phyloP scores from a whole-genome alignment of 2,329 filamentous ascomycete genomes.

The Fusarium sp. region DNA sequence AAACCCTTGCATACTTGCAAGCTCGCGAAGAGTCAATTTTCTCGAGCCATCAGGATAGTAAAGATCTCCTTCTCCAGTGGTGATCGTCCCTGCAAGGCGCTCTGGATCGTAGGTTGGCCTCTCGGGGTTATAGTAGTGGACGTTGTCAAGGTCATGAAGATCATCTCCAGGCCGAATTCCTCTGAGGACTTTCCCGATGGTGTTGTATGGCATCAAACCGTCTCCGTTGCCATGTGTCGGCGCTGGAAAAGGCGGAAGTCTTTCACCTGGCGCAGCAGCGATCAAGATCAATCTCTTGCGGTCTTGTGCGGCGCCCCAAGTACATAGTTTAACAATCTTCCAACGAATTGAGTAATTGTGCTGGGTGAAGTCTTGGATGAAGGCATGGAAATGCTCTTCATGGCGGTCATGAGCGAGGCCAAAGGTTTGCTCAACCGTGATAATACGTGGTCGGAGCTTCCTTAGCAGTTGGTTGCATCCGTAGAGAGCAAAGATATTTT shows the following conservation, averaged over 20 bases:
- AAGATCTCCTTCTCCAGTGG: slow-evolving; percentile 69
- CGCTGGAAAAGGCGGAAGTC: slow-evolving; percentile 71
- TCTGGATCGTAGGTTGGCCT: slow-evolving; percentile 58
- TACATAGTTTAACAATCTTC: slow-evolving; percentile 65
- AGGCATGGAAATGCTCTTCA: slow-evolving; percentile 64
- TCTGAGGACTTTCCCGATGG: slow-evolving; percentile 57
- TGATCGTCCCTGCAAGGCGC: slow-evolving; percentile 68
- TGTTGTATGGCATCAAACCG: slow-evolving; percentile 55
- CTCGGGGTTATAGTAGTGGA: slow-evolving; percentile 45
- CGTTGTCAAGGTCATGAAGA: slow-evolving; percentile 54
- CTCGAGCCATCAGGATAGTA: slow-evolving; percentile 74
- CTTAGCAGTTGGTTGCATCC: slow-evolving; percentile 66
- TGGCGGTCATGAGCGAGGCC: slow-evolving; percentile 69
- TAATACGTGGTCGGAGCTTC: slow-evolving; percentile 70
- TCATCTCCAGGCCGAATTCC: slow-evolving; percentile 49
- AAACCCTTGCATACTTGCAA: slow-evolving; percentile 77
- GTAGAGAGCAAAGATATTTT: slow-evolving; percentile 71
- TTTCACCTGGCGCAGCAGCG: slow-evolving; percentile 74
- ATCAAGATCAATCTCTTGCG: slow-evolving; percentile 67
- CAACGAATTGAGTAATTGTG: slow-evolving; percentile 77
- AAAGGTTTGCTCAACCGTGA: slow-evolving; percentile 83
- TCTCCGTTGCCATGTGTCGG: slow-evolving; percentile 65
- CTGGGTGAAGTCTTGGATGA: slow-evolving; percentile 73
- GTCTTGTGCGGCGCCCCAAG: slow-evolving; percentile 63
- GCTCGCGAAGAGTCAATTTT: slow-evolving; percentile 74